Conservation (phyloP, 371 early-diverging fungal genomes). For the Mortierella sp. region DNA sequence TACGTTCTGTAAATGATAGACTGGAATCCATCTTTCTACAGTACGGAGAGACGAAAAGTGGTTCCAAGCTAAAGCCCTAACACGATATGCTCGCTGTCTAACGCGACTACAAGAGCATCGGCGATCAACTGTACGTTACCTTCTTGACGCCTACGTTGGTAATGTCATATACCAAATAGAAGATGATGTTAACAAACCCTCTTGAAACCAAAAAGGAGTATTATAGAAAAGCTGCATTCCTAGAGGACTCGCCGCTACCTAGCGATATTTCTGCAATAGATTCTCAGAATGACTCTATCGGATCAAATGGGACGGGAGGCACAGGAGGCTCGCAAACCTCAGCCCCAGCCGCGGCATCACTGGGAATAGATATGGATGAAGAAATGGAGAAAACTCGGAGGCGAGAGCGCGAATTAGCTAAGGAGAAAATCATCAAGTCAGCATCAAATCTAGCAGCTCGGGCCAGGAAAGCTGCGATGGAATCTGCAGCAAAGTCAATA, state of each 20-base stretch:
- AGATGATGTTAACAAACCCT: neutral
- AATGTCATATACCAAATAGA: neutral
- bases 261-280: neutral
- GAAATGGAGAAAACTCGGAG: slow-evolving; percentile 1
- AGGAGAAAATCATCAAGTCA: neutral
- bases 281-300: neutral
- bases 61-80: slow-evolving; percentile 29
- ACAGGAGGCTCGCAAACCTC: neutral
- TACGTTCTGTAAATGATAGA: slow-evolving; percentile 10
- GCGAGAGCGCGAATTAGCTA: slow-evolving; percentile 5
- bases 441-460: slow-evolving; percentile 1
- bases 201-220: slow-evolving; percentile 11
- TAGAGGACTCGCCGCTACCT: slow-evolving; percentile 12
- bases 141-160: neutral
- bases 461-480: slow-evolving; percentile 7
- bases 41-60: slow-evolving; percentile 30
- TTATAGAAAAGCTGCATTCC: slow-evolving; percentile 14
- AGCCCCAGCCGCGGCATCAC: neutral
- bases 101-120: slow-evolving; percentile 24
- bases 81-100: slow-evolving; percentile 35
- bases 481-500: slow-evolving; percentile 4
- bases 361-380: neutral
- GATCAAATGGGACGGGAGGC: neutral
- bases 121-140: slow-evolving; percentile 27
- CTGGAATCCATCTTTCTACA: slow-evolving; percentile 33